Evolutionary conservation across 1,139 yeast genomes (phyloP), one percentile per base, ranked within the genome.

Genomic region (Diutina scorzettiae): DNA sequence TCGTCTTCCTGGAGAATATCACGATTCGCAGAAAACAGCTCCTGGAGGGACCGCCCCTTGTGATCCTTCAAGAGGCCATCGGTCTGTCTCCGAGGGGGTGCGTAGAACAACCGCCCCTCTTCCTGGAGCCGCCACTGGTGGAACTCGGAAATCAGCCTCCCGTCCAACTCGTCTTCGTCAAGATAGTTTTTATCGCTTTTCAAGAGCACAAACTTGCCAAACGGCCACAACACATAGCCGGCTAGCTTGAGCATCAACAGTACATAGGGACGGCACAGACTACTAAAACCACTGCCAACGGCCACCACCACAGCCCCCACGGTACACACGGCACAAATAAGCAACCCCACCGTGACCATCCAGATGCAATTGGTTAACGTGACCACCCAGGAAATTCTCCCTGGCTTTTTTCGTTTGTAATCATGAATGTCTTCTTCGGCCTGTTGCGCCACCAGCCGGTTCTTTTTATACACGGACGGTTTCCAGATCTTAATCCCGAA

Each of bases 401-500:
- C 67, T 3, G 71, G 65, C 44, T 65, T 62, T 5, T 81, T 77
- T 5, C 84, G 75, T 44, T 59, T 65, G 40, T 65, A 69, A 47
- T 85, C 89, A 58, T 89, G 97, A 50, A 91, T 85, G 65, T 91
- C 99, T 48, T 84, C 86, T 46, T 86, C 95, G 1, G 97, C 97
- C 45, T 87, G 79, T 29, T 80, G 70, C 49, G 94, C 94, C 30
- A 91, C 97, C 1, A 96, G 85, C 53, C 99, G 77, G 47, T 76
- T 75, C 59, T 91, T 91, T 57, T 93, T 91, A 61, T 91, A 91
- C 46, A 91, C 69, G 2, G 98, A 96, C 1, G 98, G 98, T 56
- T 91, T 91, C 98, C 98, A 91, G 52, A 91, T 85, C 58, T 95
- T 82, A 43, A 91, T 87, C 70, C 98, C 98, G 56, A 91, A 91